Percentiles rank a stretch among this genome's conserved stretches.
Evolutionary conservation across 257 asterid species (phyloP).

Genomic region (Lithospermum erythrorhizon): DNA sequence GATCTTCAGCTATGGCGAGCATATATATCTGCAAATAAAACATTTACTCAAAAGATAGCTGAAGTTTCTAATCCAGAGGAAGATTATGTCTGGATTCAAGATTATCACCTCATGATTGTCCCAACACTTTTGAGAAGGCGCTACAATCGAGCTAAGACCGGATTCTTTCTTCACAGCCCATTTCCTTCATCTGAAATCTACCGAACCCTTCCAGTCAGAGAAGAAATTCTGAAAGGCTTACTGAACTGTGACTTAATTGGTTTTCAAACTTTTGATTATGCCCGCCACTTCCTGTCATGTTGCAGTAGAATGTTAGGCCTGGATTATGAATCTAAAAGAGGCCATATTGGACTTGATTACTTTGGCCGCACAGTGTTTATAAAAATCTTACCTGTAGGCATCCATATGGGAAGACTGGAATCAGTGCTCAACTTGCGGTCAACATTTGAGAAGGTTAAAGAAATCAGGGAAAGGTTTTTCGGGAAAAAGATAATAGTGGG

Average conservation of each 20-base stretch:
- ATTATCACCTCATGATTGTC: slow-evolving; percentile 87
- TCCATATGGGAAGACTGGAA: slow-evolving; percentile 81
- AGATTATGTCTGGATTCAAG: slow-evolving; percentile 83
- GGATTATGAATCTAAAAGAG: slow-evolving; percentile 85
- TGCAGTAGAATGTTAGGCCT: slow-evolving; percentile 88
- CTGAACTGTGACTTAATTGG: slow-evolving; percentile 74
- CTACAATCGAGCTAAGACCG: slow-evolving; percentile 63
- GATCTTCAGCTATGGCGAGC: slow-evolving; percentile 82
- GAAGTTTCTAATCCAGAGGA: slow-evolving; percentile 79
- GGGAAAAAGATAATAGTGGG: slow-evolving; percentile 75
- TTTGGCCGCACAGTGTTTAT: slow-evolving; percentile 83
- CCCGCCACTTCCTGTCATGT: slow-evolving; percentile 86
- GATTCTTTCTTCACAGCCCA: slow-evolving; percentile 89
- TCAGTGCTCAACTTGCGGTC: slow-evolving; percentile 59
- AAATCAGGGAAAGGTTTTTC: slow-evolving; percentile 47
- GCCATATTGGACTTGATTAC: slow-evolving; percentile 87
- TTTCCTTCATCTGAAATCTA: slow-evolving; percentile 92
- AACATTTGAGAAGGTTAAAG: slow-evolving; percentile 52
- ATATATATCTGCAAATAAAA: slow-evolving; percentile 69
- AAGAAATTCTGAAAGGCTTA: slow-evolving; percentile 73
- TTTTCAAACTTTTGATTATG: slow-evolving; percentile 87
- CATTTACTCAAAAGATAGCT: slow-evolving; percentile 72
- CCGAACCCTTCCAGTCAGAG: slow-evolving; percentile 82
- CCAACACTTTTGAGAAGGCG: slow-evolving; percentile 87
- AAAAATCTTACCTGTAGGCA: slow-evolving; percentile 85